These are phyloP conservation scores for Lactifluus rugatus DNA, from an alignment of 768 basidiomycete genomes.

Conservation along the genomic window DNA sequence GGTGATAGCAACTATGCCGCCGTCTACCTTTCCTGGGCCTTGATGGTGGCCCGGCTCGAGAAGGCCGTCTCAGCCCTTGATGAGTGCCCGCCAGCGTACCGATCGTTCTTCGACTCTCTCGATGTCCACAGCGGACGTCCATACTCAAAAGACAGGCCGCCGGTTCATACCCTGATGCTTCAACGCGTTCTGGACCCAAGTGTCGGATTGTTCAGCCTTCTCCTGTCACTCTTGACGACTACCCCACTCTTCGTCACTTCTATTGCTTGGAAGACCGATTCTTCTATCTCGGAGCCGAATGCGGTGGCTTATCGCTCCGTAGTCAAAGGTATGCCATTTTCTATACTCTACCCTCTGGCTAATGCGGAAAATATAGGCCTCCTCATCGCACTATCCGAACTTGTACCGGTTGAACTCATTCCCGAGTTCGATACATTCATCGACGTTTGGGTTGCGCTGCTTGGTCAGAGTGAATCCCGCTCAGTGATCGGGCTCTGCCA, in stretches of 20 bases:
- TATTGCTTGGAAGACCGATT: constrained; percentile 57
- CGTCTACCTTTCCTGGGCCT: constrained; percentile 77
- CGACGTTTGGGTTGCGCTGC: constrained; percentile 71
- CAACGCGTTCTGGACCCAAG: constrained; percentile 47
- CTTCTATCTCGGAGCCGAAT: constrained; percentile 64
- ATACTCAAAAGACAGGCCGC: constrained; percentile 51
- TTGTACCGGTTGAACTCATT: constrained; percentile 67
- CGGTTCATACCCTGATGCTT: constrained; percentile 46
- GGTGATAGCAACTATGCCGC: constrained; percentile 56
- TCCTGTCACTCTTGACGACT: constrained; percentile 49
- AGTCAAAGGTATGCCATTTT: constrained; percentile 54
- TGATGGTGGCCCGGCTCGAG: constrained; percentile 59
- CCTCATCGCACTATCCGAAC: constrained; percentile 61
- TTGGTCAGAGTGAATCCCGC: constrained; percentile 58
- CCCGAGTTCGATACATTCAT: constrained; percentile 62
- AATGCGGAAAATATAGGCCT: constrained; percentile 42
- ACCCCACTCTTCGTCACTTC: constrained; percentile 73
- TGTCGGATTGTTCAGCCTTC: constrained; percentile 48
- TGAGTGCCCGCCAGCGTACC: constrained; percentile 47
- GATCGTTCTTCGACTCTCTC: constrained; percentile 44
- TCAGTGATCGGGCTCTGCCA: constrained; percentile 60
- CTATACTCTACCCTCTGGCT: neutral
- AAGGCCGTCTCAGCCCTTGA: constrained; percentile 36
- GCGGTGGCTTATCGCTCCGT: constrained; percentile 73
- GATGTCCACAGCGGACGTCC: constrained; percentile 32